Base-by-base conservation (phyloP, 2,329 filamentous ascomycete genomes). In the Cryphonectria nitschkei region DNA sequence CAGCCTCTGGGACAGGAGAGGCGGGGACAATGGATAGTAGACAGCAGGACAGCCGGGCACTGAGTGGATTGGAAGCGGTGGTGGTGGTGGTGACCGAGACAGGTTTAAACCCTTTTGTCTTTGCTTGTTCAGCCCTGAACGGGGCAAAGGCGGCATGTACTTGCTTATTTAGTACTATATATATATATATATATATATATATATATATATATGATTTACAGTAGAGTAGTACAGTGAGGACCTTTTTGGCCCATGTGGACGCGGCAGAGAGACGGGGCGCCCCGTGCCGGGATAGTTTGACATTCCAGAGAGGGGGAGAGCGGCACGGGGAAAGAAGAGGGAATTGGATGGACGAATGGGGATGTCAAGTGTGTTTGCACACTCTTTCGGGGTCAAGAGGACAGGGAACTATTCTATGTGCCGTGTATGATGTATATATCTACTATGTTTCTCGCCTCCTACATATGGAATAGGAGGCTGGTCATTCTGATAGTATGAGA, bases 301-400 rank as follows among this genome's bases (percentile, higher is more conserved):
- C 54, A 58, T 58, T 58, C 54, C 54, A 58, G 54, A 41, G 52
- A 61, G 68, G 64, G 46, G n/a, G 34, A 34, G 34, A 34, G 34
- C 34, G 34, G 34, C 34, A 34, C 34, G 19, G 46, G 22, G 46
- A 52, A 1, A n/a, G 7, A 9, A 9, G 46, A 8, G 37, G 37
- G 9, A 9, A 2, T 9, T 9, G 37, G 37, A 39, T 39, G 9
- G 5, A 9, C 9, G 37, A 39, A 39, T 39, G 1, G 37, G 1
- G 37, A 34, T 39, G 37, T 39, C 3, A 34, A 34, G 8, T 37
- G 34, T 37, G 37, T 39, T 2, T 39, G 9, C 11, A 11, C 8
- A 39, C 9, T 39, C 8, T 39, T 39, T 39, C 4, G 9, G 2
- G 37, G 37, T 39, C 8, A 39, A 39, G 8, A 39, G 37, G 37